Percentiles rank a stretch among this genome's conserved stretches.
Evolutionary conservation across 2,329 filamentous ascomycete genomes (phyloP).

Genomic region (Dryadomyces quercus-mongolicae): DNA sequence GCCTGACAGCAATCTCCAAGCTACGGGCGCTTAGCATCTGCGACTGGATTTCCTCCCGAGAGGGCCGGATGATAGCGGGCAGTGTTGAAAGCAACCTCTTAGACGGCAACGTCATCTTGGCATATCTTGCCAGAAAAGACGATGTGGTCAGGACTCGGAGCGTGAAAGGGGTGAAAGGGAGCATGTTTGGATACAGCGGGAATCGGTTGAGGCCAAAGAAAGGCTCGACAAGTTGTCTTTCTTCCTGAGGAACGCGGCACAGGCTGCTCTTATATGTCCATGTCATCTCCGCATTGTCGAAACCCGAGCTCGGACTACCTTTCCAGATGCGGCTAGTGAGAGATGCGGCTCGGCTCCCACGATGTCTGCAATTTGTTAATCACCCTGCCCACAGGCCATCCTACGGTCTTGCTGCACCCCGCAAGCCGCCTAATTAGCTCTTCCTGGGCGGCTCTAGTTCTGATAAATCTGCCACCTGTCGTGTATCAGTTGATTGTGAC

Average conservation of each 20-base stretch:
- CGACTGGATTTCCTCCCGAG: neutral
- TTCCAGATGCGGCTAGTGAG: neutral
- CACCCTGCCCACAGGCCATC: neutral
- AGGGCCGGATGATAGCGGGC: neutral
- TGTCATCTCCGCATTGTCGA: neutral
- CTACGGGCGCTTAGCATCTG: slow-evolving; percentile 13
- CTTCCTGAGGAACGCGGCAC: no score
- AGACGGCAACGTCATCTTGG: neutral
- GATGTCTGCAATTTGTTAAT: neutral
- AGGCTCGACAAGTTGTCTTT: no score
- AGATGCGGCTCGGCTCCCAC: neutral
- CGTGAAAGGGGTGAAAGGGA: no score
- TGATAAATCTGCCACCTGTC: neutral
- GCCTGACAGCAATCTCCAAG: slow-evolving; percentile 40
- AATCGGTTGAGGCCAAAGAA: no score
- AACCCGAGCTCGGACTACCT: neutral
- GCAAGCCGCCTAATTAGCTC: neutral
- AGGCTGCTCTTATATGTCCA: no score
- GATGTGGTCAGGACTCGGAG: no score
- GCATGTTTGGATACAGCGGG: no score
- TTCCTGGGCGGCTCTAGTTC: neutral
- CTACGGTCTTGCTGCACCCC: neutral
- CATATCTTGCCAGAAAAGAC: neutral
- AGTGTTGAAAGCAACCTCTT: neutral
- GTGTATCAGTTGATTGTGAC: neutral